Percentiles rank a stretch among this genome's conserved stretches.
Evolutionary conservation across 2,329 filamentous ascomycete species (phyloP).

Genomic region (Clonostachys rhizophaga): DNA sequence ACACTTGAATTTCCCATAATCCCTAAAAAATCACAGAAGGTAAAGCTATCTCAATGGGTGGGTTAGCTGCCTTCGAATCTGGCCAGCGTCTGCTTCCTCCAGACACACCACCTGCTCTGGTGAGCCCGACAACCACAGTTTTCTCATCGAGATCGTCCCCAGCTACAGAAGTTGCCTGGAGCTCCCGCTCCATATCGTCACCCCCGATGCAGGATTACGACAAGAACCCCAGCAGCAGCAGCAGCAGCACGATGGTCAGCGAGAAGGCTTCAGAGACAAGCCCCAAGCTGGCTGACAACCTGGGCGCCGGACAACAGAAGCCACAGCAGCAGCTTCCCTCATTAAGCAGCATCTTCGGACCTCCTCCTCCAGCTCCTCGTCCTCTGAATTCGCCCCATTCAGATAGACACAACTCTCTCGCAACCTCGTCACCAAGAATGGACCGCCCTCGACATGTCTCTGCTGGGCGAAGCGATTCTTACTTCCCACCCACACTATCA

Average conservation of each 20-base stretch:
- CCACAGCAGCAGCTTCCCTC: slow-evolving; percentile 47
- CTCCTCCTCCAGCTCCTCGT: slow-evolving; percentile 35
- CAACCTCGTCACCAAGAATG: slow-evolving; percentile 33
- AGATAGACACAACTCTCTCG: slow-evolving; percentile 35
- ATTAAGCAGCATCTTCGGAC: slow-evolving; percentile 52
- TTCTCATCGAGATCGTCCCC: slow-evolving; percentile 33
- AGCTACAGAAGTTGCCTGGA: slow-evolving; percentile 2
- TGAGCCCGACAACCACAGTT: slow-evolving; percentile 44
- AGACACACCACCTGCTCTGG: slow-evolving; percentile 49
- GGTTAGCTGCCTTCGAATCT: slow-evolving; percentile 44
- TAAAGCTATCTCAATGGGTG: slow-evolving; percentile 45
- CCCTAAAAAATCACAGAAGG: no score
- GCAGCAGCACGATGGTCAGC: slow-evolving; percentile 9
- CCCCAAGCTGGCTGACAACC: slow-evolving; percentile 25
- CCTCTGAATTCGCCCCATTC: slow-evolving; percentile 38
- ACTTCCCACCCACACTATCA: slow-evolving; percentile 35
- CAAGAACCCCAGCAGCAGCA: slow-evolving; percentile 17
- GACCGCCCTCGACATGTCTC: slow-evolving; percentile 38
- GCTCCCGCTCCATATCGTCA: slow-evolving; percentile 31
- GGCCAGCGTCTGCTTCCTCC: slow-evolving; percentile 44
- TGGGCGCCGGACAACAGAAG: slow-evolving; percentile 5
- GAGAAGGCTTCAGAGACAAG: slow-evolving; percentile 30
- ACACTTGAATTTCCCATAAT: no score
- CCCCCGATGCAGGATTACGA: slow-evolving; percentile 58
- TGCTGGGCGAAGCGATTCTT: slow-evolving; percentile 34